Percentiles rank a stretch among this genome's conserved stretches.
Conservation (phyloP, 2,329 filamentous ascomycete genomes). For the Fusarium dlaminii region DNA sequence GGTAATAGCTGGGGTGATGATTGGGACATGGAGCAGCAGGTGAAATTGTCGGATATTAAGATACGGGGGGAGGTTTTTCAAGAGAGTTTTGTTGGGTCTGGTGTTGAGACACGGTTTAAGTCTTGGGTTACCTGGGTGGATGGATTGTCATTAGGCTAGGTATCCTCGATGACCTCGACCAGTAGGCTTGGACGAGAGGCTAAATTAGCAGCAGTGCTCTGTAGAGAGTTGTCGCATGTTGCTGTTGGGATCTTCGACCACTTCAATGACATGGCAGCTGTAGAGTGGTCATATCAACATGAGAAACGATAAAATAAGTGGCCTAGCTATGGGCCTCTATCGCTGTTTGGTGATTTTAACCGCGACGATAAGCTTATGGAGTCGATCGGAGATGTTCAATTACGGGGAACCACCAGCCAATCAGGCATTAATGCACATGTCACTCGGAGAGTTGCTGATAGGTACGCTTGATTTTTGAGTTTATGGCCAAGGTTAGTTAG, state of each 20-base stretch:
- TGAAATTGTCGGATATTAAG: neutral
- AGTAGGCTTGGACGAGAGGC: neutral
- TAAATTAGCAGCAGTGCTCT: neutral
- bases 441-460: neutral
- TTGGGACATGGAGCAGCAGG: neutral
- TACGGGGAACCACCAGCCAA: neutral
- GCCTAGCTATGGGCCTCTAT: too few species aligned
- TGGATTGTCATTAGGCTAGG: neutral
- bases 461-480: neutral
- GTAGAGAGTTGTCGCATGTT: neutral
- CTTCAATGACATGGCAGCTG: rapidly evolving
- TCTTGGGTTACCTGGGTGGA: neutral
- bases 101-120: neutral
- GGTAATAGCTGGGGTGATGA: neutral
- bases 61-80: rapidly evolving
- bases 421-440: rapidly evolving
- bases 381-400: rapidly evolving
- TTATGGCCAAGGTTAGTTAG: neutral
- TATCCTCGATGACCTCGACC: neutral
- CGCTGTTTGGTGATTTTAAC: neutral
- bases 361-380: neutral
- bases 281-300: neutral
- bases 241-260: too few species aligned
- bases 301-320: too few species aligned
- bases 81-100: neutral